Base-by-base conservation (phyloP, 805 yeast genomes). In the Tetrapisispora phaffii region DNA sequence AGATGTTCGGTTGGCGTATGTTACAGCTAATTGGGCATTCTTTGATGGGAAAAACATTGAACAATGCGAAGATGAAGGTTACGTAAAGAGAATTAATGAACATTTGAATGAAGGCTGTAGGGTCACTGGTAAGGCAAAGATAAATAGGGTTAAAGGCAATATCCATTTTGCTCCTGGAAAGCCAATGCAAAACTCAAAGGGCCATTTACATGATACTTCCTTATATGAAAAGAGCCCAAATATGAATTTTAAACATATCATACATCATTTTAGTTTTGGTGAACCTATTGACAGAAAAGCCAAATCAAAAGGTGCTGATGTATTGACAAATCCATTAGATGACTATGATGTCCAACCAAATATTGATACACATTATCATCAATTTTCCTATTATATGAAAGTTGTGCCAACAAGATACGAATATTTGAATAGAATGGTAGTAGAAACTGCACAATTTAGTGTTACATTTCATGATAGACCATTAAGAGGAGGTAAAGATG, bases 111-210 rank as follows among this genome's bases (percentile, higher is more conserved):
- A 90, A 66, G 98, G 98, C 23, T 93, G 98, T 66, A 75, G 95
- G 52, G 73, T 93, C 31, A 74, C 74, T 48, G 98, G 98, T 23
- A 71, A 74, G 19, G 82, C 94, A 7, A 70, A 77, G 53, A 77
- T 93, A 57, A 85, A 85, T 65, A 78, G 95, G 66, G 83, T 90
- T 34, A 80, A 83, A 21, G 98, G 98, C 37, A 84, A 86, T 58
- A 67, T 93, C 50, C 97, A 93, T 68, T 88, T 93, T 72, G 96
- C 97, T 1, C 97, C 98, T 2, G 98, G 98, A 32, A 96, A 37
- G 77, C 79, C 94, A 2, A 73, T 72, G 58, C 76, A 80, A 36
- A 63, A 67, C 47, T 10, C 15, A 13, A 37, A 41, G n/a, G 74
- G 74, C 43, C 98, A 93, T 63, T 73, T 77, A 49, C 98, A 93